A percentile compares a stretch with the other conserved stretches of the same genome.
Conservation (phyloP, 2,329 filamentous ascomycete genomes). For the Penicillium polonicum region DNA sequence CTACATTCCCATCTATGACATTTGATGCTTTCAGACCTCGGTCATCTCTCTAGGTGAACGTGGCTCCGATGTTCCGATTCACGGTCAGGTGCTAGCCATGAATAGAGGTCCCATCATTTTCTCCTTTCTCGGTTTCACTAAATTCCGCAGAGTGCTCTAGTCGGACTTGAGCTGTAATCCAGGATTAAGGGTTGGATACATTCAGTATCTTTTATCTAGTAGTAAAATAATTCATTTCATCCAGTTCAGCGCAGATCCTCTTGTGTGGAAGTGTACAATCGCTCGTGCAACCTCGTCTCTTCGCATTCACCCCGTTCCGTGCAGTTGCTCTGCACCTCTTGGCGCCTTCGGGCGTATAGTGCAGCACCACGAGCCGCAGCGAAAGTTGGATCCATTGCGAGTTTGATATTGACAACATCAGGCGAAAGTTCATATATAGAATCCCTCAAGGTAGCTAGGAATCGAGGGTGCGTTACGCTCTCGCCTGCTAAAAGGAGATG, state of each 20-base stretch:
- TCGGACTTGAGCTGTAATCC: no score
- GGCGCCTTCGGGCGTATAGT: not conserved
- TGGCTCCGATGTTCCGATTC: no score
- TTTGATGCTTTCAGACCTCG: no score
- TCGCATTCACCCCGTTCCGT: not conserved
- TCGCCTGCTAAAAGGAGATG: slow-evolving; percentile 13
- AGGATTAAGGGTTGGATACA: no score
- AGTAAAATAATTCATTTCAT: not conserved
- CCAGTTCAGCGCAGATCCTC: not conserved
- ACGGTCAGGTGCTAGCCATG: no score
- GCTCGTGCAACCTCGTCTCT: not conserved
- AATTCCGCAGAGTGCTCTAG: no score
- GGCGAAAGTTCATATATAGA: not conserved
- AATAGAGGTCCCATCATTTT: no score
- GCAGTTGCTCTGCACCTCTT: not conserved
- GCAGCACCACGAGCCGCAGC: not conserved
- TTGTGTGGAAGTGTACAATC: not conserved
- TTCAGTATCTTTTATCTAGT: no score
- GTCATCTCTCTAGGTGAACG: no score
- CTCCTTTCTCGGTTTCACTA: no score
- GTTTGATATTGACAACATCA: not conserved
- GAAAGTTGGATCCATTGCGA: not conserved
- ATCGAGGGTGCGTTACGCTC: not conserved
- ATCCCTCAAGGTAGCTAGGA: not conserved
- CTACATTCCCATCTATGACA: no score